Conservation (phyloP, 176 grass and related monocot genomes). For the Cenchrus americanus region DNA sequence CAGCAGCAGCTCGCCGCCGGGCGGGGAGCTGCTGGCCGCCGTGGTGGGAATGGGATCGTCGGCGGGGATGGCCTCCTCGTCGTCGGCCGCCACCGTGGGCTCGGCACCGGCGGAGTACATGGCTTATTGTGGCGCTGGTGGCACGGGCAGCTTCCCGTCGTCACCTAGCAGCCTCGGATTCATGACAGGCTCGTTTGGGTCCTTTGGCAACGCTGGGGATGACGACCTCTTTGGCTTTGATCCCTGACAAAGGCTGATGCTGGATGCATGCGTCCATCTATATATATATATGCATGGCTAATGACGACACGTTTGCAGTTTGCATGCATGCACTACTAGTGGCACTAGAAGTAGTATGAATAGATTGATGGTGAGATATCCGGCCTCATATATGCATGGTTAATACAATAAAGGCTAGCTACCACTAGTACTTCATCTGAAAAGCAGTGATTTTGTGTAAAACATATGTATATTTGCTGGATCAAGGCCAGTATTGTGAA, state of each 20-base stretch:
- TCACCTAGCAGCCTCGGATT: conserved; percentile 50
- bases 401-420: background rate
- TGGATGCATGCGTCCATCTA: conserved; percentile 10
- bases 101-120: conserved; percentile 39
- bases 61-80: background rate
- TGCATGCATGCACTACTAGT: background rate
- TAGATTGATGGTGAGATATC: background rate
- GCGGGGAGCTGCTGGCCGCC: conserved; percentile 42
- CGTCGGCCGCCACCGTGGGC: conserved; percentile 42
- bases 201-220: conserved; percentile 28
- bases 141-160: conserved; percentile 52
- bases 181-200: conserved; percentile 33
- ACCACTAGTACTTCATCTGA: background rate
- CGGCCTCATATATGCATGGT: background rate
- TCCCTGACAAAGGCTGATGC: conserved; percentile 19
- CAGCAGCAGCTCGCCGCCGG: conserved; percentile 35
- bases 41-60: conserved; percentile 29
- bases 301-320: background rate
- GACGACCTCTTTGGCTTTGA: conserved; percentile 39
- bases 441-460: background rate
- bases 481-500: background rate
- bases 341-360: background rate
- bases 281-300: background rate
- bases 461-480: background rate
- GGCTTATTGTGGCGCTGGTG: background rate